Evolutionary conservation across 139 green algal species (phyloP).

Genomic region (Pleodorina starrii): DNA sequence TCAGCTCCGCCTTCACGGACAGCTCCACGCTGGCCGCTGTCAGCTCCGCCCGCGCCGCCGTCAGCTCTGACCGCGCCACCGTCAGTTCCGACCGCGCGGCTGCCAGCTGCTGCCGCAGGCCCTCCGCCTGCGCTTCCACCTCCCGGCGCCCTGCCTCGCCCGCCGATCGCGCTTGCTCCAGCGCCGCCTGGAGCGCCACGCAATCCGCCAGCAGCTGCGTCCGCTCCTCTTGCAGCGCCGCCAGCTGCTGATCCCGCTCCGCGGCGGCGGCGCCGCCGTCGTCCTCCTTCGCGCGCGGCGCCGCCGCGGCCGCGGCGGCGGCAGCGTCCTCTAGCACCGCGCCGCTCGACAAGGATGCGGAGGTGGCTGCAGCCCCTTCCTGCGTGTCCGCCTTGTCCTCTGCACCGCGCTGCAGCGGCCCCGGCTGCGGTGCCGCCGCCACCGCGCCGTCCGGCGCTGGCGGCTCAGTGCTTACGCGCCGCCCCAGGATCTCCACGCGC

Average conservation of each 20-base stretch:
- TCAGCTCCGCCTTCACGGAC: conserved; percentile 2
- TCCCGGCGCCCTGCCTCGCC: neutral
- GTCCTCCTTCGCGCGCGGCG: neutral
- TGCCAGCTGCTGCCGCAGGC: neutral
- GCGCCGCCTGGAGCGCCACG: neutral
- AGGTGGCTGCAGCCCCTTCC: no score
- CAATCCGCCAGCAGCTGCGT: conserved; percentile 21
- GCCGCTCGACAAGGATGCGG: neutral
- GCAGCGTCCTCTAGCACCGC: neutral
- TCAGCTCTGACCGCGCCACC: neutral
- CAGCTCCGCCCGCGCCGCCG: neutral
- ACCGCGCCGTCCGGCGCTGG: neutral
- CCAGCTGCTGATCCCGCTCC: no score
- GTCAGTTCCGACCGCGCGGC: neutral
- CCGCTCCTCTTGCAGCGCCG: neutral
- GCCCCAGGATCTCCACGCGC: neutral
- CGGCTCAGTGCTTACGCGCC: neutral
- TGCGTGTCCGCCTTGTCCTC: no score
- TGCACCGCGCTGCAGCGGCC: no score
- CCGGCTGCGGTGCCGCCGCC: no score
- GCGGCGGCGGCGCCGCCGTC: no score
- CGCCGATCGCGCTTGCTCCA: neutral
- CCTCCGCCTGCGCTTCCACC: neutral
- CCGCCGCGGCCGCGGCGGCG: neutral
- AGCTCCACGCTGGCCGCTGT: neutral